Evolutionary conservation across 2,329 filamentous ascomycete genomes (phyloP), one percentile per base, ranked within the genome.

Genomic region (Colletotrichum nymphaeae): DNA sequence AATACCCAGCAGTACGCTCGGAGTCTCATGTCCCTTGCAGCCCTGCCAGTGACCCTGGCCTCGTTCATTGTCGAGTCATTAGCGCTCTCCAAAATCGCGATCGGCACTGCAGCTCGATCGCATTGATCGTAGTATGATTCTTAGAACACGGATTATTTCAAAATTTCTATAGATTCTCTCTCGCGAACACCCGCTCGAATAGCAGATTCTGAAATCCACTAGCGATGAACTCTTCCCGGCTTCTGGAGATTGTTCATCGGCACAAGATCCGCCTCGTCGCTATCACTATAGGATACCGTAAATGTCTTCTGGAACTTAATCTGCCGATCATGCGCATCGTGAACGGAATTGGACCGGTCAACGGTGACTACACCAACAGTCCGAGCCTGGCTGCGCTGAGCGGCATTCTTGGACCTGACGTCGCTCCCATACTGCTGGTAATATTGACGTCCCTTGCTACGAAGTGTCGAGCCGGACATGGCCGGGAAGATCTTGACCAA

Each of bases 291-390:
- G 37, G 83, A 80, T 0, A 84, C 81, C 1, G 78, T 75, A 30
- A 83, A 84, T 1, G 80, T 79, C 49, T 79, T 82, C 11, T 83
- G 76, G 46, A 78, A 81, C 1, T 76, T 77, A 46, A 84, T 84
- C 2, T 72, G 55, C 11, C 64, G 55, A 12, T 65, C 65, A 6
- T 64, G 64, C 8, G 28, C 35, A 12, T 67, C 65, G 4, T 52
- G 46, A 6, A 69, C 65, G 3, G 64, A 56, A 5, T 53, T 63
- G 5, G 35, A 56, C 16, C 59, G 53, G 46, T 73, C 60, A 5
- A 72, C 63, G 8, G 69, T 65, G 12, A 73, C 73, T 0, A 72
- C 64, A 2, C 60, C 69, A 4, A 58, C 24, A 12, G 71, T 73
- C 3, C 67, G 60, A 2, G 52, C 62, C 9, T 67, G 63, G 22